phyloP scores from a whole-genome alignment of 768 basidiomycete species.

The Hygrocybe punicea region DNA sequence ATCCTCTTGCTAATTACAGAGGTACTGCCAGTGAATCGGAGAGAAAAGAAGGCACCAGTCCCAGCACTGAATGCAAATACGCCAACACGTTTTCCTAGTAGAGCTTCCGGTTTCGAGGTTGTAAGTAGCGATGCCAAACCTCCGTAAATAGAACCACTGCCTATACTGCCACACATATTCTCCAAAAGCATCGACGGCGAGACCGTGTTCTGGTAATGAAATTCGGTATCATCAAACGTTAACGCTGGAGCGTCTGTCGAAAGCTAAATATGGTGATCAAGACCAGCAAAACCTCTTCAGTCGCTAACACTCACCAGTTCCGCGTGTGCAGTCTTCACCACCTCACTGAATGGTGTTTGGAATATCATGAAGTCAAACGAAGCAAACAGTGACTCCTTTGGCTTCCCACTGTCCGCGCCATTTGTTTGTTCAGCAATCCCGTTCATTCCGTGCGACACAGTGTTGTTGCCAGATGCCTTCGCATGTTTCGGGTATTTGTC shows the following conservation, averaged over 20 bases:
- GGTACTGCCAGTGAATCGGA: neutral
- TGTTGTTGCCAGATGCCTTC: neutral
- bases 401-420: neutral
- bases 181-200: neutral
- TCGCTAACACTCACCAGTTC: neutral
- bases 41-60: neutral
- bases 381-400: neutral
- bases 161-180: neutral
- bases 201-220: conserved; percentile 23
- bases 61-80: neutral
- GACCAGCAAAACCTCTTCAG: too few species aligned
- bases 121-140: neutral
- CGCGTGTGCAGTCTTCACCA: neutral
- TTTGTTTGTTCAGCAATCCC: too few species aligned
- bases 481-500: neutral
- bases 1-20: neutral
- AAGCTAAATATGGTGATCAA: too few species aligned
- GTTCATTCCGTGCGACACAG: too few species aligned
- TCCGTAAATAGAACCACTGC: neutral
- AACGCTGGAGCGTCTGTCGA: too few species aligned
- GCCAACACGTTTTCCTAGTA: neutral
- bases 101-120: neutral
- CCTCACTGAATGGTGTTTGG: neutral
- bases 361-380: neutral
- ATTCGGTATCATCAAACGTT: too few species aligned